Conservation (phyloP, 2,329 filamentous ascomycete species). For the Aspergillus aculeatus region DNA sequence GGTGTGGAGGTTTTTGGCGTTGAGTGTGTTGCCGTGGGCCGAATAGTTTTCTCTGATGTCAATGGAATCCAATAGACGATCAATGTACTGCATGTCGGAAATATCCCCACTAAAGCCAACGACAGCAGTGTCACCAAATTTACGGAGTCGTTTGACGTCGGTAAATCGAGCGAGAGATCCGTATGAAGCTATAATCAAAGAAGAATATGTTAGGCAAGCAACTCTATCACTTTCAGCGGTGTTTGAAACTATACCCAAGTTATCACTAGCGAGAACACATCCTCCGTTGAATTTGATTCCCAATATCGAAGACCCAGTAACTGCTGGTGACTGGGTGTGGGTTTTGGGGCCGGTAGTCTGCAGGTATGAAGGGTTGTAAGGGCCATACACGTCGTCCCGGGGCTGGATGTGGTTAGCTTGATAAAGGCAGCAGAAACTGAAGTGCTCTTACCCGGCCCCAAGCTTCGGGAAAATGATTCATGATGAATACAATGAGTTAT, state of each 20-base stretch:
- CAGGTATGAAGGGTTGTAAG: constrained; percentile 86
- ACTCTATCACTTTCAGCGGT: constrained; percentile 16
- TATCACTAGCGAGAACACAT: constrained; percentile 95
- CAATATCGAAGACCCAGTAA: constrained; percentile 94
- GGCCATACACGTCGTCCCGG: constrained; percentile 93
- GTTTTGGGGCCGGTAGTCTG: constrained; percentile 68
- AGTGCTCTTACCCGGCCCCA: constrained; percentile 59
- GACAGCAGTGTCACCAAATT: constrained; percentile 79
- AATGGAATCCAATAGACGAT: constrained; percentile 82
- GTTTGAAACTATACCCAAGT: constrained; percentile 66
- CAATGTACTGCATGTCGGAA: constrained; percentile 98
- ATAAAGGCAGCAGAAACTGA: constrained; percentile 7
- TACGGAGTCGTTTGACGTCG: constrained; percentile 90
- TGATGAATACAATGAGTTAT: constrained; percentile 34
- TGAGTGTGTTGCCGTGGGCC: constrained; percentile 58
- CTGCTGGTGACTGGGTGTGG: constrained; percentile 88
- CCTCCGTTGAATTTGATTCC: constrained; percentile 95
- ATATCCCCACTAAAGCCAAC: constrained; percentile 96
- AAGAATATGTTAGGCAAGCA: neutral
- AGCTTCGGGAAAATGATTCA: constrained; percentile 66
- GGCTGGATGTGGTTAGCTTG: constrained; percentile 57
- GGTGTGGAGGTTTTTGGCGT: constrained; percentile 91
- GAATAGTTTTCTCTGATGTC: constrained; percentile 87
- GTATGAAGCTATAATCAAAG: constrained; percentile 71
- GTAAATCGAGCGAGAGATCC: constrained; percentile 95